Evolutionary conservation across 2,329 filamentous ascomycete species (phyloP).

Genomic region (Trichoderma lentiforme): DNA sequence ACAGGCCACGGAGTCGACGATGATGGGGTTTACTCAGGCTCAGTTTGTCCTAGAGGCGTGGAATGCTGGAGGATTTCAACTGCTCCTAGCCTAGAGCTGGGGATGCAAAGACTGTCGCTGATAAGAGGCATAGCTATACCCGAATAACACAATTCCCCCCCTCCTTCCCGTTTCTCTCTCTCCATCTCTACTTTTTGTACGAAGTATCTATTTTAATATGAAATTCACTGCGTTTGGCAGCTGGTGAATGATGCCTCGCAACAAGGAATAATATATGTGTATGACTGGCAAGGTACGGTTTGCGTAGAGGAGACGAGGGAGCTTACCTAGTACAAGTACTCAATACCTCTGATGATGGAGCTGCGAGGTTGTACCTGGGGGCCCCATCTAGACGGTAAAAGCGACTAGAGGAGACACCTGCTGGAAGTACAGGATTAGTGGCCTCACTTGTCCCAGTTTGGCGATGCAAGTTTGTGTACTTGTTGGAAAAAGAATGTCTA

Average conservation of each 20-base stretch:
- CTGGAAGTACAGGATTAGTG: slow-evolving; percentile 4
- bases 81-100: not conserved
- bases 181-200: not conserved
- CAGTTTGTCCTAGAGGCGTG: not conserved
- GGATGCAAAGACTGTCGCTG: slow-evolving; percentile 17
- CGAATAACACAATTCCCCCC: slow-evolving; percentile 10
- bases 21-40: not conserved
- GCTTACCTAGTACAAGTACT: not conserved
- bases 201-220: not conserved
- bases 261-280: too few relatives aligned
- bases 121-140: slow-evolving; percentile 19
- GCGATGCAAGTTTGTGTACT: not conserved
- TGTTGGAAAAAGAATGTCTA: not conserved
- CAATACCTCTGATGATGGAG: not conserved
- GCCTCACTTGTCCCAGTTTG: slow-evolving; percentile 4
- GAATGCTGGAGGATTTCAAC: not conserved
- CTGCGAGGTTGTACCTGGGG: not conserved
- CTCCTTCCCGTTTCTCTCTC: not conserved
- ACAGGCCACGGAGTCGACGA: not conserved
- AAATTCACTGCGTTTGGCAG: not conserved
- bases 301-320: not conserved
- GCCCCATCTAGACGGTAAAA: not conserved
- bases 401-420: not conserved
- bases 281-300: not conserved
- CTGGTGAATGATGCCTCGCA: not conserved